phyloP scores from a whole-genome alignment of 225 moss, liverwort and hornwort species.

The Asterella californica region DNA sequence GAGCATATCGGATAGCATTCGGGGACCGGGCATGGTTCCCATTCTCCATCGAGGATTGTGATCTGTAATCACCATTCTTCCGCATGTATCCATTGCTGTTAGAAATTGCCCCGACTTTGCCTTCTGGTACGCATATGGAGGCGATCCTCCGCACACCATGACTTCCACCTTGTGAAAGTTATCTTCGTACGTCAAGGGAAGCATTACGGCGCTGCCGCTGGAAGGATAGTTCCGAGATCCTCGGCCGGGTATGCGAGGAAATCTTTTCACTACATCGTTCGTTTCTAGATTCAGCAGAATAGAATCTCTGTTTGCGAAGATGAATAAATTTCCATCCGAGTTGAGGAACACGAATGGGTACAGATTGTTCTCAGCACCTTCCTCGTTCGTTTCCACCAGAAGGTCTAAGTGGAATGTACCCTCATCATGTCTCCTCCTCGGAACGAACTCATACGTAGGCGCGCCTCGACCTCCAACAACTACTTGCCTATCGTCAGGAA shows the following conservation, averaged over 20 bases:
- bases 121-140: conserved; percentile 11
- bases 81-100: conserved; percentile 32
- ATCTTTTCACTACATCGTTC: conserved; percentile 21
- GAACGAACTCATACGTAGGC: conserved; percentile 12
- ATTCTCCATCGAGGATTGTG: conserved; percentile 25
- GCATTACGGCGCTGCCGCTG: conserved; percentile 27
- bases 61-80: conserved; percentile 32
- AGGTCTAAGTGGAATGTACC: not conserved
- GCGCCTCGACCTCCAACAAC: conserved; percentile 17
- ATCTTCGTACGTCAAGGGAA: conserved; percentile 21
- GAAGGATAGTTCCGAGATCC: conserved; percentile 34
- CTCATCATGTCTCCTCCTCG: not conserved
- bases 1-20: conserved; percentile 30
- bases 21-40: conserved; percentile 31
- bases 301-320: conserved; percentile 32
- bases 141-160: conserved; percentile 33
- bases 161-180: conserved; percentile 20
- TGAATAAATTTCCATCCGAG: conserved; percentile 31
- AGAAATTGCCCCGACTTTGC: not conserved
- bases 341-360: conserved; percentile 38
- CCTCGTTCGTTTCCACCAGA: conserved; percentile 8
- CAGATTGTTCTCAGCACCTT: conserved; percentile 23
- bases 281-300: conserved; percentile 25
- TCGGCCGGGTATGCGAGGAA: conserved; percentile 14
- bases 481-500: conserved; percentile 4